These are phyloP conservation scores for Aspergillus sp. DNA, from an alignment of 2,329 filamentous ascomycete genomes.

Conservation along the genomic window DNA sequence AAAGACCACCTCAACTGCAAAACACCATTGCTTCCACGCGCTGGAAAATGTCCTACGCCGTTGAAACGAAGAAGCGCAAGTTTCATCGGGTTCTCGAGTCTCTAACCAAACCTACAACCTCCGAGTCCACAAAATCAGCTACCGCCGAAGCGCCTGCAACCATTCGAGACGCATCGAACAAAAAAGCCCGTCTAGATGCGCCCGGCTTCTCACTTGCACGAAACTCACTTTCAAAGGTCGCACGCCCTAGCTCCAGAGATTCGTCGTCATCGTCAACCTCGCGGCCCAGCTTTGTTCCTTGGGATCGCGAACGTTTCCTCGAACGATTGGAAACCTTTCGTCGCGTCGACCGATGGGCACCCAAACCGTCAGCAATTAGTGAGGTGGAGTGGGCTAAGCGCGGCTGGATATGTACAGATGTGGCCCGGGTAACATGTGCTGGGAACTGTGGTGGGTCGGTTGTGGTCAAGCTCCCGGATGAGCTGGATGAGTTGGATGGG, in stretches of 20 bases:
- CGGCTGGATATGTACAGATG: constrained; percentile 83
- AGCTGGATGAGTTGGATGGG: constrained; percentile 58
- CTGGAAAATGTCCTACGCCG: constrained; percentile 44
- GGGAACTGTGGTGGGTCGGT: constrained; percentile 82
- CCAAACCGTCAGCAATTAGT: constrained; percentile 80
- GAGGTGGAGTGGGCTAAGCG: constrained; percentile 94
- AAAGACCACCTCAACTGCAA: neutral
- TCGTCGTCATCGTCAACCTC: constrained; percentile 36
- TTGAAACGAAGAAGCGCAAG: constrained; percentile 51
- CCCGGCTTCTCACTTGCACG: constrained; percentile 25
- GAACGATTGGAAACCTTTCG: constrained; percentile 82
- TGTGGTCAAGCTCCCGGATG: constrained; percentile 73
- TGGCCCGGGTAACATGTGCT: constrained; percentile 78
- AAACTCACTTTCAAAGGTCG: constrained; percentile 28
- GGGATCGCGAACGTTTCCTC: constrained; percentile 80
- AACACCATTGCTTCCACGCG: neutral
- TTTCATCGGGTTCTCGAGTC: constrained; percentile 51
- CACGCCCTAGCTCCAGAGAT: constrained; percentile 31
- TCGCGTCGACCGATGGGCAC: constrained; percentile 89
- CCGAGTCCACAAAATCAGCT: constrained; percentile 21
- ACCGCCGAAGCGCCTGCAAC: constrained; percentile 23
- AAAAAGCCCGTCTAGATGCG: constrained; percentile 36
- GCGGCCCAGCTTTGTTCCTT: constrained; percentile 76
- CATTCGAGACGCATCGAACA: constrained; percentile 34
- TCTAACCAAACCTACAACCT: constrained; percentile 37